Conservation (phyloP, 2,329 filamentous ascomycete species). For the Trichophyton schoenleinii region DNA sequence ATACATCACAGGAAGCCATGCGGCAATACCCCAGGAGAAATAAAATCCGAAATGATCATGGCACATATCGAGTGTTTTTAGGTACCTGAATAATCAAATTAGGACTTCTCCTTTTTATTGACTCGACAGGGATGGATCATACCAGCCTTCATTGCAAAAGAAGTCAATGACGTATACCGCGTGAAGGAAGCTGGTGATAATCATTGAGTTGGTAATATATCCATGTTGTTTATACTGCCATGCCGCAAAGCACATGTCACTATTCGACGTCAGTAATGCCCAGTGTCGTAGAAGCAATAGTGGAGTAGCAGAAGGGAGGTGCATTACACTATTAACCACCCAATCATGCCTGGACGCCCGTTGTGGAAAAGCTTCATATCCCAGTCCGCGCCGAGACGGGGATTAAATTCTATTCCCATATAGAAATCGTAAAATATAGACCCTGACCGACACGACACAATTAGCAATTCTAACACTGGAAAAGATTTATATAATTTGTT, state of each 20-base stretch:
- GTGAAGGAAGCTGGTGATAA: conserved; percentile 36
- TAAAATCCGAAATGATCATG: conserved; percentile 36
- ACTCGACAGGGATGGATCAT: background rate
- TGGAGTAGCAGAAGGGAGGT: conserved; percentile 9
- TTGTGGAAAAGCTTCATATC: conserved; percentile 40
- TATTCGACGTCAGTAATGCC: conserved; percentile 8
- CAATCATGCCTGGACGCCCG: conserved; percentile 37
- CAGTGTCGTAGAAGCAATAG: background rate
- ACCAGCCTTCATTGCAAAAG: conserved; percentile 39
- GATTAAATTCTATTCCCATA: conserved; percentile 38
- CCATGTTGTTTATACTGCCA: conserved; percentile 34
- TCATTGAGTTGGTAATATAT: conserved; percentile 31
- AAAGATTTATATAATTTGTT: background rate
- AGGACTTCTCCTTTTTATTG: background rate
- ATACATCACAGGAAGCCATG: conserved; percentile 36
- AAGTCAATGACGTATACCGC: conserved; percentile 38
- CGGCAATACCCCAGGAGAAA: conserved; percentile 35
- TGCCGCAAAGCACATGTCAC: conserved; percentile 28
- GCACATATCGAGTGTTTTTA: conserved; percentile 33
- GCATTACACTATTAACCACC: conserved; percentile 36
- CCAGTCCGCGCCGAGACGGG: conserved; percentile 31
- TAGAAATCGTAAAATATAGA: conserved; percentile 34
- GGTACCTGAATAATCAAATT: conserved; percentile 21
- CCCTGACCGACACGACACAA: conserved; percentile 9
- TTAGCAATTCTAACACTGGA: background rate